Conservation (phyloP, 1,284 basidiomycete genomes). For the Polyporus tsugae region DNA sequence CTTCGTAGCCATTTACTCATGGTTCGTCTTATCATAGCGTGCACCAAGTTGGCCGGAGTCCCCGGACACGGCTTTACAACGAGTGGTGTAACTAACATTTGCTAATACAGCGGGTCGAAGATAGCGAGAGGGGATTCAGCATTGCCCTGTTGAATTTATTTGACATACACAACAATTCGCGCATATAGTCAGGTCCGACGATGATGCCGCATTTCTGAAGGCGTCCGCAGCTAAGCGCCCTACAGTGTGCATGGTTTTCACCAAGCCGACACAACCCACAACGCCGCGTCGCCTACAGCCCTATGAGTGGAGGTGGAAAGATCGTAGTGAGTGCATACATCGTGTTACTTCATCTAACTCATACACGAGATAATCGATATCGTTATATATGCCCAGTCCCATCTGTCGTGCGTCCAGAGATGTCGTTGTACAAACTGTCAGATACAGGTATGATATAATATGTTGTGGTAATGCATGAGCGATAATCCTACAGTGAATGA, state of each 20-base stretch:
- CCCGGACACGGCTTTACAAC: neutral
- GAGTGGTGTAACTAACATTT: neutral
- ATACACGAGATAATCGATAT: slow-evolving; percentile 29
- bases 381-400: slow-evolving; percentile 29
- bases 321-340: slow-evolving; percentile 25
- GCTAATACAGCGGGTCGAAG: neutral
- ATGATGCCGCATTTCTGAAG: neutral
- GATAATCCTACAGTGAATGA: slow-evolving; percentile 39
- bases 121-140: neutral
- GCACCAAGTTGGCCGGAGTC: neutral
- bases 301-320: neutral
- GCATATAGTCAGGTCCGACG: neutral
- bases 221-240: neutral
- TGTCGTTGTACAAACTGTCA: slow-evolving; percentile 28
- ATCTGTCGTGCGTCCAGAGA: slow-evolving; percentile 28
- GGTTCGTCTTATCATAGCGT: neutral
- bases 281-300: too few species aligned
- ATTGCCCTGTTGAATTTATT: neutral
- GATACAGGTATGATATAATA: slow-evolving; percentile 31
- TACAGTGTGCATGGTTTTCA: neutral
- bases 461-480: slow-evolving; percentile 26
- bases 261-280: neutral
- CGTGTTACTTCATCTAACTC: slow-evolving; percentile 24
- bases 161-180: neutral
- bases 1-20: neutral